Evolutionary conservation across 768 basidiomycete genomes (phyloP).

Genomic region (Lactifluus hygrophoroides): DNA sequence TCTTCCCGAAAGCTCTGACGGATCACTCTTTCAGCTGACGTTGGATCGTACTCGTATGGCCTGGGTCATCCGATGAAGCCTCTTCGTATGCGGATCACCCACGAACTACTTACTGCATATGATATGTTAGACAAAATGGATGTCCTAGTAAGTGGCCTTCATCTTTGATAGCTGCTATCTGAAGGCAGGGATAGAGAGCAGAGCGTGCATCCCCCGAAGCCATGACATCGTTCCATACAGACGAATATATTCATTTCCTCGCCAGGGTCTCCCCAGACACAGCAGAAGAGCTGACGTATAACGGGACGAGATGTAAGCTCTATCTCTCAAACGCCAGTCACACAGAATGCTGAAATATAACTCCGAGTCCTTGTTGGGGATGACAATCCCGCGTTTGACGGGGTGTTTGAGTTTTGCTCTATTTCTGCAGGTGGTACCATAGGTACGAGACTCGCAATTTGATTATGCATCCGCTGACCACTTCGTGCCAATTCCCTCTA

Average conservation of each 20-base stretch:
- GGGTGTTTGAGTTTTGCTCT: slow-evolving; percentile 93
- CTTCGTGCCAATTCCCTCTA: slow-evolving; percentile 24
- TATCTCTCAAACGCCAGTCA: not conserved
- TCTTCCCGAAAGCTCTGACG: not conserved
- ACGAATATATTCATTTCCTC: slow-evolving; percentile 95
- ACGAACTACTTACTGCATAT: slow-evolving; percentile 85
- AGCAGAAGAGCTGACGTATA: slow-evolving; percentile 72
- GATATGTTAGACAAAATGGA: slow-evolving; percentile 94
- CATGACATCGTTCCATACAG: slow-evolving; percentile 95
- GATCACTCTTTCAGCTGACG: slow-evolving; percentile 42
- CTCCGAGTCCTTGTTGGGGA: slow-evolving; percentile 59
- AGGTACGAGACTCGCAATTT: slow-evolving; percentile 33
- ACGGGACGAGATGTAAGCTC: slow-evolving; percentile 74
- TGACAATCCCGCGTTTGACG: slow-evolving; percentile 95
- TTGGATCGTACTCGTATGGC: slow-evolving; percentile 74
- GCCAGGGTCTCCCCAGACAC: slow-evolving; percentile 87
- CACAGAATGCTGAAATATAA: not conserved
- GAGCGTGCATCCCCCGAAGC: slow-evolving; percentile 30
- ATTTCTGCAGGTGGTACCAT: slow-evolving; percentile 95
- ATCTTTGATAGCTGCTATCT: not conserved
- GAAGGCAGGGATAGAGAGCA: slow-evolving; percentile 24
- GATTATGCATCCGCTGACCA: not conserved
- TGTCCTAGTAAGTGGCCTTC: slow-evolving; percentile 57
- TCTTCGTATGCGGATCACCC: slow-evolving; percentile 87
- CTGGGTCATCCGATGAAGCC: slow-evolving; percentile 94